phyloP scores from a whole-genome alignment of 2,329 filamentous ascomycete genomes.

The Aschersonia sp. region DNA sequence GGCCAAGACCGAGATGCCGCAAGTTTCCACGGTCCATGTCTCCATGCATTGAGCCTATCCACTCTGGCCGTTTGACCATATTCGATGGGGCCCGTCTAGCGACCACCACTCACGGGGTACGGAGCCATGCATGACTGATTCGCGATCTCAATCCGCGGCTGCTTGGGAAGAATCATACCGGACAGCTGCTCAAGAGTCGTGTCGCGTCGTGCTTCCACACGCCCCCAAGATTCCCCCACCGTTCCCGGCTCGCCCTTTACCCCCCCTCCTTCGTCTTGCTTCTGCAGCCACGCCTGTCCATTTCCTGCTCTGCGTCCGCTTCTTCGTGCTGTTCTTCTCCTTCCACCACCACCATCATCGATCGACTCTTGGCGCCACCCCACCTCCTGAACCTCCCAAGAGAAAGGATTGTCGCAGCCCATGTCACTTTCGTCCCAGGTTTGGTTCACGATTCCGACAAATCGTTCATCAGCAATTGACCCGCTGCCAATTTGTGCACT shows the following conservation, averaged over 20 bases:
- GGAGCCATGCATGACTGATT: constrained; percentile 2
- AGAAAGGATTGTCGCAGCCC: constrained; percentile 2
- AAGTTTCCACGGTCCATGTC: constrained; percentile 6
- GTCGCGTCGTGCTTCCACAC: not conserved
- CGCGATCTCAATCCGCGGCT: constrained; percentile 8
- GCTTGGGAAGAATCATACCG: constrained; percentile 3
- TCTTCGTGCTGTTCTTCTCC: not conserved
- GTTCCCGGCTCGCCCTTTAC: not conserved
- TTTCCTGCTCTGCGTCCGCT: not conserved
- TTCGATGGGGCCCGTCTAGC: constrained; percentile 12
- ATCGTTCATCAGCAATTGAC: constrained; percentile 3
- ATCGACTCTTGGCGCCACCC: not conserved
- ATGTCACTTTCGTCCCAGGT: constrained; percentile 5
- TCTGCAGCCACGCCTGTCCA: no score
- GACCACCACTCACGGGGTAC: not conserved
- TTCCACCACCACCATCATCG: not conserved
- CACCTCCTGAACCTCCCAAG: constrained; percentile 4
- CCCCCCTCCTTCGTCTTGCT: no score
- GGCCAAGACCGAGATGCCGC: constrained; percentile 3
- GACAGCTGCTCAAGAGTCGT: not conserved
- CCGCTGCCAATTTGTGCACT: constrained; percentile 9
- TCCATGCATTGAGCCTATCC: constrained; percentile 8
- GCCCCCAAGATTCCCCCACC: not conserved
- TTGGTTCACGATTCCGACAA: not conserved
- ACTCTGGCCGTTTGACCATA: constrained; percentile 9